phyloP scores from a whole-genome alignment of 1,139 yeast species.

The Hansenula lynferdii region DNA sequence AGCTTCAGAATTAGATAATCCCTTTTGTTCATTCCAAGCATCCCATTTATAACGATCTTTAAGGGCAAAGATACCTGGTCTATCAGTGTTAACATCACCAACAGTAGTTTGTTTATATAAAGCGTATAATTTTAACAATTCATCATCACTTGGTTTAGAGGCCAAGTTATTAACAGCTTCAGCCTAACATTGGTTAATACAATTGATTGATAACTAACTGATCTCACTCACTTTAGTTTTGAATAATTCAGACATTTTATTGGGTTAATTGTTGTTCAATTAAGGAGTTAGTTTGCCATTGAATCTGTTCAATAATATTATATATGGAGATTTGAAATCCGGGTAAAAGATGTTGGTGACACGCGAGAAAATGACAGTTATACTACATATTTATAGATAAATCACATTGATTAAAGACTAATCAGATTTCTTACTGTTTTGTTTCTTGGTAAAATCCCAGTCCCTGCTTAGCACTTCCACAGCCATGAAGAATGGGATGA shows the following conservation, averaged over 20 bases:
- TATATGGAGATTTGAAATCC: too few species aligned
- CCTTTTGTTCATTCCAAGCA: conserved; percentile 88
- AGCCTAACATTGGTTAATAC: conserved; percentile 55
- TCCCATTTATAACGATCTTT: conserved; percentile 98
- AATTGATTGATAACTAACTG: background rate
- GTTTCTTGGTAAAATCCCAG: conserved; percentile 5
- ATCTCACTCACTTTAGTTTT: background rate
- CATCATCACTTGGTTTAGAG: conserved; percentile 81
- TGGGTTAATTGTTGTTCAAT: background rate
- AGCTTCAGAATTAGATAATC: conserved; percentile 85
- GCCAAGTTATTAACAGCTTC: conserved; percentile 71
- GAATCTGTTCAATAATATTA: too few species aligned
- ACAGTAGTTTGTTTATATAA: conserved; percentile 95
- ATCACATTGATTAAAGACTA: too few species aligned
- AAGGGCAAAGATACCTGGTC: conserved; percentile 86
- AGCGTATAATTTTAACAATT: conserved; percentile 78
- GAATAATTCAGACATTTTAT: background rate
- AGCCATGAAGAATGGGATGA: conserved; percentile 57
- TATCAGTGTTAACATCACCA: conserved; percentile 85
- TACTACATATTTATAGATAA: too few species aligned
- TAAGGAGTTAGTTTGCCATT: too few species aligned
- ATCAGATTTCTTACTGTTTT: background rate
- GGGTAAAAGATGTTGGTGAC: too few species aligned
- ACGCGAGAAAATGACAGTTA: too few species aligned
- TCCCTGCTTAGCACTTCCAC: conserved; percentile 36